Evolutionary conservation across 306 rosid species (phyloP), one percentile per base, ranked within the genome.

Genomic region (Oemleria cerasiformis): DNA sequence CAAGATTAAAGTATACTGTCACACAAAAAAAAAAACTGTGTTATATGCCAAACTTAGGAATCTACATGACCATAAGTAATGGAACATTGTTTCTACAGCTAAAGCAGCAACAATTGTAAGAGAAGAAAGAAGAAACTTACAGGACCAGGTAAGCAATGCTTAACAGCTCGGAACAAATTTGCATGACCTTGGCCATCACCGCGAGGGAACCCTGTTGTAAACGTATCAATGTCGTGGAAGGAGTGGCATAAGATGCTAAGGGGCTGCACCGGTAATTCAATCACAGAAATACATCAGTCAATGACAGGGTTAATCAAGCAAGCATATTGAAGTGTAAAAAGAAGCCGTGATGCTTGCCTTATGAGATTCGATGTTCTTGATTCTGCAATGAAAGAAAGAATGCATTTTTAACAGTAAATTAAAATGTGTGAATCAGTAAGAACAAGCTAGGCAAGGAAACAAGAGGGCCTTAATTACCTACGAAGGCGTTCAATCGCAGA

Each of bases 141-240:
- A 16, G 98, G 98, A 58, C 98, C 98, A 65, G 98, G 98, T 78
- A 93, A 84, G 88, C 77, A 89, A 51, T 87, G 92, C 86, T 93
- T 93, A 67, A 91, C 88, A 75, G 78, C 88, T 63, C 89, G 89
- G 85, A 91, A 93, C 71, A 91, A 75, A 79, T 81, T 86, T 38
- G 88, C 84, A 79, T 88, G 92, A 58, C 97, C 98, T 83, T 84
- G 97, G 79, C 92, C 87, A 78, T 91, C 97, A 3, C 98, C 98
- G 5, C 87, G 79, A 42, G 98, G 97, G 74, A 91, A 88, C 60
- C 98, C 97, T 56, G 88, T 77, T 38, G 98, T 91, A 81, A 84
- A 93, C 23, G 68, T 86, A 80, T 93, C 97, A 56, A 93, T 87
- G 81, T 91, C 98, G 50, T 90, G 92, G 76, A 93, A 85, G 70